Evolutionary conservation across 2,329 filamentous ascomycete genomes (phyloP).

Genomic region (Dactylellina haptotyla): DNA sequence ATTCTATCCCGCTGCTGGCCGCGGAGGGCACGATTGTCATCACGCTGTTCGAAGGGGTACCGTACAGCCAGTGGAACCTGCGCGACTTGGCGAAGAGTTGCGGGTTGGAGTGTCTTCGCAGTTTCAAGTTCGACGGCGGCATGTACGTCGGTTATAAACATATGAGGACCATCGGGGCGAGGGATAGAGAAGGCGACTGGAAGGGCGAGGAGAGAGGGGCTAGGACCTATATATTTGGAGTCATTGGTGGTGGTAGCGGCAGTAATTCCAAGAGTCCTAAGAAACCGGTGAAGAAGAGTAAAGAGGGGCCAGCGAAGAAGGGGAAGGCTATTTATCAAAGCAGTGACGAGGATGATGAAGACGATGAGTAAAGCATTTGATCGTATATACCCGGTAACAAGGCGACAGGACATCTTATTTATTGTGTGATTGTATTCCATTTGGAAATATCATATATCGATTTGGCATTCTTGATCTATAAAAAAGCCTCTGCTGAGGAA

Average conservation of each 20-base stretch:
- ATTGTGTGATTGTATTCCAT: background rate
- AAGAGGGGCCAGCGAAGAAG: slow-evolving; percentile 18
- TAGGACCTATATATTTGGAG: slow-evolving; percentile 57
- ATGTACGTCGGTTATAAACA: slow-evolving; percentile 80
- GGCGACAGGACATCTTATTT: background rate
- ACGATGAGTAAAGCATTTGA: background rate
- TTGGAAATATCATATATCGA: background rate
- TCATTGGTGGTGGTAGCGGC: too few relatives aligned
- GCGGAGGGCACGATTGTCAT: slow-evolving; percentile 67
- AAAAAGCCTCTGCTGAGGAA: background rate
- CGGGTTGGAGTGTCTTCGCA: slow-evolving; percentile 75
- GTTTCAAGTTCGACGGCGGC: slow-evolving; percentile 73
- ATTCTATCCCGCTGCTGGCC: slow-evolving; percentile 44
- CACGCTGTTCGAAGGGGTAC: slow-evolving; percentile 90
- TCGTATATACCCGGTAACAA: too few relatives aligned
- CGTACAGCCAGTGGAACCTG: slow-evolving; percentile 96
- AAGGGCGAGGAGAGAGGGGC: slow-evolving; percentile 57
- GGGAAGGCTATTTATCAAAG: slow-evolving; percentile 18
- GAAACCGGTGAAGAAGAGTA: slow-evolving; percentile 37
- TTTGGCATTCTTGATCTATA: background rate
- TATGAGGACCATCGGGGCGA: slow-evolving; percentile 51
- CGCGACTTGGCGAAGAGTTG: slow-evolving; percentile 75
- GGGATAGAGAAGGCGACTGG: slow-evolving; percentile 56
- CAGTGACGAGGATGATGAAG: slow-evolving; percentile 2
- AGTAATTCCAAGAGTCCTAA: too few relatives aligned